Conservation (phyloP, 768 basidiomycete species). For the Boletus sensibilis region DNA sequence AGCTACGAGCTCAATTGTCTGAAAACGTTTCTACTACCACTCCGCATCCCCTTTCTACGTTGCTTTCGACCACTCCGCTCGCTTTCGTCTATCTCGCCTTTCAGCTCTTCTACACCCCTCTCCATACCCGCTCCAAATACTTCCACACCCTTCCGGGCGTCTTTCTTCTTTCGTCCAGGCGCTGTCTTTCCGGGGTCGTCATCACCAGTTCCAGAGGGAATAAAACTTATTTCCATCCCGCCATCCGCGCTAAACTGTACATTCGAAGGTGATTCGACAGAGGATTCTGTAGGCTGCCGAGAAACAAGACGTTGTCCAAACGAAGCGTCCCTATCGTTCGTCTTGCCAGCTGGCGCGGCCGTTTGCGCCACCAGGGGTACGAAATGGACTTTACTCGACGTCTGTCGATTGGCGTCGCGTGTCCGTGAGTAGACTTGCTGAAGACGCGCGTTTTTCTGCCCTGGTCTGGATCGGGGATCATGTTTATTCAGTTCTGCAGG, state of each 20-base stretch:
- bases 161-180: constrained; percentile 35
- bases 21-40: constrained; percentile 89
- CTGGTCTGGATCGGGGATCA: constrained; percentile 55
- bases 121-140: constrained; percentile 88
- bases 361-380: constrained; percentile 59
- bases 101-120: constrained; percentile 59
- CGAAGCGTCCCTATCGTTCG: constrained; percentile 52
- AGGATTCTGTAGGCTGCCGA: constrained; percentile 10
- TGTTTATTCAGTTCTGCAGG: constrained; percentile 49
- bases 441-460: constrained; percentile 46
- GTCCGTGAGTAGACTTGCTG: constrained; percentile 46
- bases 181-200: not conserved
- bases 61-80: constrained; percentile 79
- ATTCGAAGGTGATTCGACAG: constrained; percentile 16
- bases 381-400: constrained; percentile 54
- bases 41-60: constrained; percentile 75
- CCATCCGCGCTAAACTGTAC: constrained; percentile 46
- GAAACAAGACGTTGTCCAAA: constrained; percentile 67
- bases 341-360: constrained; percentile 26
- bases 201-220: constrained; percentile 47
- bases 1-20: constrained; percentile 31
- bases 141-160: constrained; percentile 62
- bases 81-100: constrained; percentile 52
- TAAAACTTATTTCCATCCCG: constrained; percentile 82
- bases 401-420: constrained; percentile 41